Evolutionary conservation across 2,329 filamentous ascomycete species (phyloP), one percentile per base, ranked within the genome.

Genomic region (Fusarium keratoplasticum): DNA sequence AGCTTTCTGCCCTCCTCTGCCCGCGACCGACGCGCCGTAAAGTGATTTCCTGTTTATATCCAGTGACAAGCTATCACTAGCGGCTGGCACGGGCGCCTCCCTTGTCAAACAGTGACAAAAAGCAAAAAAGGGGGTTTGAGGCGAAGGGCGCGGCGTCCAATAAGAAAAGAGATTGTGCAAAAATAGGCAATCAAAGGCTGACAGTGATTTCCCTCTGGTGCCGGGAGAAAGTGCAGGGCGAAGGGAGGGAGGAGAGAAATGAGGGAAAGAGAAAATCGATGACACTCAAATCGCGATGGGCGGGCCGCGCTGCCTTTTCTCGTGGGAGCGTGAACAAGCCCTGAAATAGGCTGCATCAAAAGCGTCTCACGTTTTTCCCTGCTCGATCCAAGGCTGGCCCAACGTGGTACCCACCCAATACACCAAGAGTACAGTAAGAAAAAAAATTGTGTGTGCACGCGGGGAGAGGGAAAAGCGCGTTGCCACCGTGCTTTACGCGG

Each of bases 21-120:
- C 61, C 52, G 72, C 58, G 72, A 78, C 77, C 58, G 72, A 78
- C 77, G 77, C 77, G 77, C 73, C 69, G 36, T 52, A 64, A 65
- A 47, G 64, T 55, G 70, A 76, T 78, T 61, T 72, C 77, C 75
- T 75, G 77, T 71, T 77, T 70, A 74, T 76, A 69, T 67, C 72
- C 69, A 70, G 58, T 68, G 72, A 71, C 74, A 77, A 75, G 75
- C 65, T 72, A 72, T 70, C 66, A 47, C 75, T 78, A 78, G 76
- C 70, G 76, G 61, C 66, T 76, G 69, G 76, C 76, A 75, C 76
- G 76, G 70, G 77, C 75, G 72, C 58, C 62, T 74, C 72, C 73
- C 73, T 76, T 77, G 75, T 75, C 50, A 66, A 63, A 61, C 69
- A 74, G 67, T 68, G 61, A 65, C 72, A 63, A 67, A 70, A 66